Percentiles rank a stretch among this genome's conserved stretches.
These are phyloP conservation scores for Turritis glabra DNA, from an alignment of 345 rosid species.

Conservation along the genomic window DNA sequence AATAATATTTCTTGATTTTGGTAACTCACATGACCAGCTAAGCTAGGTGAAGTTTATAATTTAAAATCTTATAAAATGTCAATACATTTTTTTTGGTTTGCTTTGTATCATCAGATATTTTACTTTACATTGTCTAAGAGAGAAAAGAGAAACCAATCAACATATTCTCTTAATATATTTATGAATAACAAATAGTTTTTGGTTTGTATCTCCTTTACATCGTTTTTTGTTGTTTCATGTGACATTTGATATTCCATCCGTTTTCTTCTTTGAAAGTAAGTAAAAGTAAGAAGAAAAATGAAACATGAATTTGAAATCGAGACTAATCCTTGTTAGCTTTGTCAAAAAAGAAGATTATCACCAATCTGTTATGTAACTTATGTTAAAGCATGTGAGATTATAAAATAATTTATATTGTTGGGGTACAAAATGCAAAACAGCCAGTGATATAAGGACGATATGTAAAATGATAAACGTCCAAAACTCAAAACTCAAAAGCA, in stretches of 20 bases:
- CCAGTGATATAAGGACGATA: not conserved
- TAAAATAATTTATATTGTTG: not conserved
- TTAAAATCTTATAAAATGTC: not conserved
- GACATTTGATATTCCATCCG: not conserved
- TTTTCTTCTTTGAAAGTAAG: not conserved
- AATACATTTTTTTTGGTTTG: not conserved
- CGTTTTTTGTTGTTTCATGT: not conserved
- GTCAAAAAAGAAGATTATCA: not conserved
- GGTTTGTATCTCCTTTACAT: not conserved
- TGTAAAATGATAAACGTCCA: not conserved
- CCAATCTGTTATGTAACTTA: too few relatives aligned
- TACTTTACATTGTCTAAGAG: not conserved
- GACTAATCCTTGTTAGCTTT: not conserved
- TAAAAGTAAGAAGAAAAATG: not conserved
- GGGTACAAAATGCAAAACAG: not conserved
- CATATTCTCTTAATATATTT: not conserved
- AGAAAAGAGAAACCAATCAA: not conserved
- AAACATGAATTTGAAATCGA: not conserved
- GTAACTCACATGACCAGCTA: conserved; percentile 1
- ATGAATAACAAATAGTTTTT: not conserved
- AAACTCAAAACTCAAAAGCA: not conserved
- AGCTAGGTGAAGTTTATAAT: not conserved
- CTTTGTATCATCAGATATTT: not conserved
- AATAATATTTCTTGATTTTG: not conserved
- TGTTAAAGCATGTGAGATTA: not conserved